Evolutionary conservation across 2,329 filamentous ascomycete genomes (phyloP).

Genomic region (Trichoderma sp.): DNA sequence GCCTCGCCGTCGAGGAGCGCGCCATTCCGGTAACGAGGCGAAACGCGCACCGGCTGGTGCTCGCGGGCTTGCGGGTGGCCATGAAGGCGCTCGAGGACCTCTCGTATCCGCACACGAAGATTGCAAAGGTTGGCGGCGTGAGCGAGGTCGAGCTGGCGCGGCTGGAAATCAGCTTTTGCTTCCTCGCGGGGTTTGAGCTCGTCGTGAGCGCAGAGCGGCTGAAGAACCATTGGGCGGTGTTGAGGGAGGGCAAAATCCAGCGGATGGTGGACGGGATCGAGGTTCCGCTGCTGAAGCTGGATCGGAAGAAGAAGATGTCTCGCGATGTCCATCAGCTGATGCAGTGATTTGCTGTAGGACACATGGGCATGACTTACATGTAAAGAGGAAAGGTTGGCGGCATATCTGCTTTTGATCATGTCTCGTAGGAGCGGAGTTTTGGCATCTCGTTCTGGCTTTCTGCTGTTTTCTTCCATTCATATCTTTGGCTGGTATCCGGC

Average conservation of each 20-base stretch:
- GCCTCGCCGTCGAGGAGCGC: constrained; percentile 74
- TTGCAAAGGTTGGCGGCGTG: constrained; percentile 87
- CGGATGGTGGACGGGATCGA: constrained; percentile 35
- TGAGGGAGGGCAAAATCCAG: constrained; percentile 38
- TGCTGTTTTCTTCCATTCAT: background rate
- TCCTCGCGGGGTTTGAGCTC: constrained; percentile 81
- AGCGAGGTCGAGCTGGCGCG: constrained; percentile 77
- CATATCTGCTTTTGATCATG: background rate
- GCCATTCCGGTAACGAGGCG: constrained; percentile 78
- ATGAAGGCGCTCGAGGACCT: constrained; percentile 96
- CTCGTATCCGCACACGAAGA: constrained; percentile 79
- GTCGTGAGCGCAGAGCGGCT: constrained; percentile 51
- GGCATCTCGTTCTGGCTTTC: background rate
- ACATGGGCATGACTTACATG: background rate
- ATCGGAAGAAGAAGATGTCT: constrained; percentile 13
- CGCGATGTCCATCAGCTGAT: constrained; percentile 15
- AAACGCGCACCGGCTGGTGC: constrained; percentile 82
- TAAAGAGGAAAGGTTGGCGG: background rate
- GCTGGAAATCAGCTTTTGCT: constrained; percentile 88
- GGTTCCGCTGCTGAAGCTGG: constrained; percentile 36
- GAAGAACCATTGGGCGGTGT: constrained; percentile 40
- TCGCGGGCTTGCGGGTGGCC: constrained; percentile 82
- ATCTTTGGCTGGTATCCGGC: background rate
- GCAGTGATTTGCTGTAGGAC: background rate
- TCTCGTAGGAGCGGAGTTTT: background rate